Evolutionary conservation across 31 red algal genomes (phyloP).

Genomic region (Porphyra umbilicalis): DNA sequence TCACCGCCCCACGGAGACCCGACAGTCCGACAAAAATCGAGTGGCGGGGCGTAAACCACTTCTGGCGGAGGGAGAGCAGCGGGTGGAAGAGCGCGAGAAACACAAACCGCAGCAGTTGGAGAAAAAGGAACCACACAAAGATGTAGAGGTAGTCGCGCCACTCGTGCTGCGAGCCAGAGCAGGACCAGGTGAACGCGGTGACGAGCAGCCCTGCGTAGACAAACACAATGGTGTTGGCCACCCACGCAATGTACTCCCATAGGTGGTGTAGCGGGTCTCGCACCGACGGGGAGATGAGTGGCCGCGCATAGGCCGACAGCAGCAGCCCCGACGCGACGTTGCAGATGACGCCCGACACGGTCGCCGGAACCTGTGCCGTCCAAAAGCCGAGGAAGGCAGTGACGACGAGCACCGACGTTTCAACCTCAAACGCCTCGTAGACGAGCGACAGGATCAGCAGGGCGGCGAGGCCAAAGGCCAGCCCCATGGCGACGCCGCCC

Average conservation of each 20-base stretch:
- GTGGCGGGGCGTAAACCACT: neutral
- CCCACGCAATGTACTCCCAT: constrained; percentile 11
- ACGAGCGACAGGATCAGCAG: constrained; percentile 10
- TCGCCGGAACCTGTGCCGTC: constrained; percentile 19
- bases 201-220: constrained; percentile 6
- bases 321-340: constrained; percentile 12
- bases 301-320: neutral
- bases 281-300: constrained; percentile 11
- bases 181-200: constrained; percentile 8
- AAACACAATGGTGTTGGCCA: constrained; percentile 10
- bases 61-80: neutral
- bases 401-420: constrained; percentile 3
- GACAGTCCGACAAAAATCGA: constrained; percentile 2
- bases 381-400: constrained; percentile 21
- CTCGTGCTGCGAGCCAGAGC: neutral
- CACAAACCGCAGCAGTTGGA: constrained; percentile 8
- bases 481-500: constrained; percentile 19
- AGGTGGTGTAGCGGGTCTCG: constrained; percentile 16
- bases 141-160: constrained; percentile 24
- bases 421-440: constrained; percentile 13
- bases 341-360: constrained; percentile 21
- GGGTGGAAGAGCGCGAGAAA: constrained; percentile 10
- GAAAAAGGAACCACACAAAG: constrained; percentile 10
- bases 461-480: neutral
- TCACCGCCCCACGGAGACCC: constrained; percentile 17